Evolutionary conservation across 148 eudicot genomes (phyloP).

Genomic region (Rhododendron ferrugineum): DNA sequence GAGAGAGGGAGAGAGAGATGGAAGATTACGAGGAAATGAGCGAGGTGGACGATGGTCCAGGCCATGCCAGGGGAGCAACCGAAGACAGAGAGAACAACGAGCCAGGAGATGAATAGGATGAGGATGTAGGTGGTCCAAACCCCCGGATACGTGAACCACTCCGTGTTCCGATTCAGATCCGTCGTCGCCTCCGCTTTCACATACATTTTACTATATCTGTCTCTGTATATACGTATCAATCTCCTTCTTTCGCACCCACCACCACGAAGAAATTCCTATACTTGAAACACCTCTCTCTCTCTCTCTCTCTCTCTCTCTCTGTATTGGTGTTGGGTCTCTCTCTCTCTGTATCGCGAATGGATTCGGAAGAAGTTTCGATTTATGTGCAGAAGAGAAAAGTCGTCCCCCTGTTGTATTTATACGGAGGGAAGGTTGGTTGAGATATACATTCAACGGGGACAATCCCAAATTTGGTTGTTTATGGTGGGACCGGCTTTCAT

Average conservation of each 20-base stretch:
- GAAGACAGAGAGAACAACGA: conserved; percentile 55
- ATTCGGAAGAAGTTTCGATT: background rate
- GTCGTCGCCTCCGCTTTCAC: conserved; percentile 52
- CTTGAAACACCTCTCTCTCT: background rate
- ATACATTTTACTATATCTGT: conserved; percentile 29
- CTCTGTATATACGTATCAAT: background rate
- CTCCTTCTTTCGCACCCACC: background rate
- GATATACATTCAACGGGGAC: background rate
- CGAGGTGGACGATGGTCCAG: conserved; percentile 74
- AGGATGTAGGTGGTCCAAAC: conserved; percentile 76
- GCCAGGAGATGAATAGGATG: conserved; percentile 69
- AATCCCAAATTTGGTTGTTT: background rate
- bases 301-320: background rate
- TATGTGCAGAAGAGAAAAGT: background rate
- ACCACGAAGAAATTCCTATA: background rate
- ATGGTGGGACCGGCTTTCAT: background rate
- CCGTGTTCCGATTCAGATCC: conserved; percentile 78
- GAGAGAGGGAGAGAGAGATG: background rate
- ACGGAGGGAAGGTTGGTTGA: background rate
- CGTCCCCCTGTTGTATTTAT: background rate
- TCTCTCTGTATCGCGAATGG: background rate
- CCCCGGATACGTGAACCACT: conserved; percentile 78
- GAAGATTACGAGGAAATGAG: conserved; percentile 48
- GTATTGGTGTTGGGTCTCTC: background rate
- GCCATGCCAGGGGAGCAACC: conserved; percentile 76